Evolutionary conservation across 2,329 filamentous ascomycete species (phyloP), one percentile per base, ranked within the genome.

Genomic region (Incumbomyces delicatus): DNA sequence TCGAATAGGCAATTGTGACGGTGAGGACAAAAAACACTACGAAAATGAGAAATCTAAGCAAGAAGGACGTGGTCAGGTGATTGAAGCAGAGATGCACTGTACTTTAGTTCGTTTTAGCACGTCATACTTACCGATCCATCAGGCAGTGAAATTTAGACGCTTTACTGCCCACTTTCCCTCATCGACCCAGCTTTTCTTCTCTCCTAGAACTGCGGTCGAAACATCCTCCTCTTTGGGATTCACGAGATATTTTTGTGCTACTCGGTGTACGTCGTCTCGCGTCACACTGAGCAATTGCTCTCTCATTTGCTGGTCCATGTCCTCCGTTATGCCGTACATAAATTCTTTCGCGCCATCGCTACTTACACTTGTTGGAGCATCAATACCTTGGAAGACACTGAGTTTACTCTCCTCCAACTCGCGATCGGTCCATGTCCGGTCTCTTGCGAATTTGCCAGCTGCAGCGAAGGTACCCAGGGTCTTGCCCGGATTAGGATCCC

Each of bases 331-430:
- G 11, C 88, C 88, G 27, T 81, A 85, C 60, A 95, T 70, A 66
- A 98, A 98, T 45, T 81, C 75, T 36, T 78, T 76, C 80, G 94
- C 85, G 31, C 90, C 92, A 63, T 96, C 90, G 42, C 85, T 75
- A 62, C 85, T 92, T 17, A 96, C 87, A 33, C 85, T 83, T 57
- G 83, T 76, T 1, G 92, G 92, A 10, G 90, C 90, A 65, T 98
- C 92, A 8, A 95, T 78, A 31, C 78, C 74, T 66, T 98, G 89
- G 73, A 98, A 98, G 11, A 95, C 83, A 22, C 85, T 87, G 33
- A 98, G 78, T 69, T 98, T 98, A 52, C 92, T 92, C 64, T 98
- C 92, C 60, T 96, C 90, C 2, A 98, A 73, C 61, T 98, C 89
- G 32, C 83, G 80, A 18, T 84, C 80, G 1, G 80, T 81, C 88